Evolutionary conservation across 2,329 filamentous ascomycete species (phyloP).

Genomic region (Pestalotiopsis sp.): DNA sequence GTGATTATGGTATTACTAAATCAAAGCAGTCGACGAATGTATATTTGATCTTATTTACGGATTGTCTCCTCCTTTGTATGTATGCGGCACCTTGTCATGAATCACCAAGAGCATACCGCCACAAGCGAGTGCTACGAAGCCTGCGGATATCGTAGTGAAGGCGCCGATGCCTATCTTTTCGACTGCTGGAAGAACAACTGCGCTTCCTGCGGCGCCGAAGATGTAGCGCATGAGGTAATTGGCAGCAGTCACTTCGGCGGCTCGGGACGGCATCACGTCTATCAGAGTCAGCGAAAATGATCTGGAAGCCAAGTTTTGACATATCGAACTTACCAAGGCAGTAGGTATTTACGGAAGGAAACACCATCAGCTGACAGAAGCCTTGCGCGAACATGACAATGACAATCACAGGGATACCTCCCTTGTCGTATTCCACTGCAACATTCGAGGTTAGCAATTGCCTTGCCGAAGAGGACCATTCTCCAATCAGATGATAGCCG

Average conservation of each 20-base stretch:
- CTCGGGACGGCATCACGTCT: conserved; percentile 9
- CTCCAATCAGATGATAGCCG: background rate
- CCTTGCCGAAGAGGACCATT: background rate
- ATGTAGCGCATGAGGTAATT: conserved; percentile 35
- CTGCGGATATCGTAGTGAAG: conserved; percentile 14
- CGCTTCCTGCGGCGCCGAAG: conserved; percentile 27
- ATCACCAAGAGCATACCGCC: conserved; percentile 6
- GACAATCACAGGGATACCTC: conserved; percentile 48
- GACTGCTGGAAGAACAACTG: conserved; percentile 28
- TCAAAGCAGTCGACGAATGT: no score
- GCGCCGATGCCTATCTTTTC: conserved; percentile 29
- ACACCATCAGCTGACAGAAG: conserved; percentile 15
- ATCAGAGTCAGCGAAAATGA: background rate
- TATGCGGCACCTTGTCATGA: conserved; percentile 1
- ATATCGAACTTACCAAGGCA: conserved; percentile 37
- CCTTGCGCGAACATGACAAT: conserved; percentile 48
- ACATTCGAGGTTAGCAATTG: background rate
- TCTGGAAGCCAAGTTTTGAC: background rate
- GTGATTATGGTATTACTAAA: no score
- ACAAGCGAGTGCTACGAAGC: conserved; percentile 5
- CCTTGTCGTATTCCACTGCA: conserved; percentile 51
- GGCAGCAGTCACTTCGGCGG: conserved; percentile 27
- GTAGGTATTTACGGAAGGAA: conserved; percentile 19
- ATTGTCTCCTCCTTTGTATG: background rate
- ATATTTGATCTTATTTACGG: background rate